phyloP scores from a whole-genome alignment of 1,284 basidiomycete species.

The Marasmius fiardii region DNA sequence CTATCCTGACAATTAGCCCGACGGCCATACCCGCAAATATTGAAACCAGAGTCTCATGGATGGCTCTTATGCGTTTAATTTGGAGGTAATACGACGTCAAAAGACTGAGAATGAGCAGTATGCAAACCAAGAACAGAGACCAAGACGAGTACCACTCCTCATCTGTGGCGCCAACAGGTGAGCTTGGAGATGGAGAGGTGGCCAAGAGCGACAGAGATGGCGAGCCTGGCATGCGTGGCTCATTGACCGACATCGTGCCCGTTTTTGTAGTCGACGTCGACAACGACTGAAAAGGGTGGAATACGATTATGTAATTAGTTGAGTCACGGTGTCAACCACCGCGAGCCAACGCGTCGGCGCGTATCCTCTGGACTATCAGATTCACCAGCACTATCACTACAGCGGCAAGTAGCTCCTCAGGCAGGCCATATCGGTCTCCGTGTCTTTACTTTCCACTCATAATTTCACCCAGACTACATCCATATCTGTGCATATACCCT shows the following conservation, averaged over 20 bases:
- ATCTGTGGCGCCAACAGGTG: constrained; percentile 30
- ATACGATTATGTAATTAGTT: too few species aligned
- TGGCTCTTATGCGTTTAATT: constrained; percentile 91
- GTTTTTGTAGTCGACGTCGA: neutral
- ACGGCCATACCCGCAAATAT: constrained; percentile 97
- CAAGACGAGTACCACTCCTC: constrained; percentile 93
- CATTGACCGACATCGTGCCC: neutral
- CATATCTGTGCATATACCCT: too few species aligned
- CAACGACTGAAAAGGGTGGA: too few species aligned
- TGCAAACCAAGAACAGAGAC: constrained; percentile 93
- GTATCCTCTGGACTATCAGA: too few species aligned
- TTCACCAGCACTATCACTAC: too few species aligned
- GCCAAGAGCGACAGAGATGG: neutral
- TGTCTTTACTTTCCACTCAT: too few species aligned
- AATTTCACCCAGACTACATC: too few species aligned
- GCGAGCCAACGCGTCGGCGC: too few species aligned
- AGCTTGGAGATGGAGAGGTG: neutral
- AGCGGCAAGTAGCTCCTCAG: too few species aligned
- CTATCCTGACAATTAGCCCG: constrained; percentile 85
- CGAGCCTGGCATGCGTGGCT: neutral
- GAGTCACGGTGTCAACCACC: too few species aligned
- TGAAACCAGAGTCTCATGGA: constrained; percentile 96
- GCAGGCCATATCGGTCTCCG: too few species aligned
- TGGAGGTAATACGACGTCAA: constrained; percentile 98
- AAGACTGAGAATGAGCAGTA: constrained; percentile 91